Percentiles rank a stretch among this genome's conserved stretches.
Conservation (phyloP, 441 rosid genomes). For the Erysimum cheiri region DNA sequence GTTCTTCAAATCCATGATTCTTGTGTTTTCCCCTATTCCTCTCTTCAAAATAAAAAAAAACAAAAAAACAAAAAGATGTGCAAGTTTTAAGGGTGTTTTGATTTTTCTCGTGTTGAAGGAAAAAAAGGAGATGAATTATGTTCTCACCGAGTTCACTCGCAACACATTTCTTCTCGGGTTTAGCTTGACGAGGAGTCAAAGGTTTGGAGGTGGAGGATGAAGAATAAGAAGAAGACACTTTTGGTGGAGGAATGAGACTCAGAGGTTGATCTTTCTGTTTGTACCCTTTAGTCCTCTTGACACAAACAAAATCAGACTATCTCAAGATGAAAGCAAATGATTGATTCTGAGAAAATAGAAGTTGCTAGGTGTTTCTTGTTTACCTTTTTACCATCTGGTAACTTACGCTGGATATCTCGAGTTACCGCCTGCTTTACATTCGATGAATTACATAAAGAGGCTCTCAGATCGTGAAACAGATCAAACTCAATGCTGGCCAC, state of each 20-base stretch:
- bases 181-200: slow-evolving; percentile 32
- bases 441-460: slow-evolving; percentile 38
- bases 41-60: slow-evolving; percentile 39
- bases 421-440: slow-evolving; percentile 20
- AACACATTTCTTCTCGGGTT: slow-evolving; percentile 26
- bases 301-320: not conserved
- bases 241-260: slow-evolving; percentile 41
- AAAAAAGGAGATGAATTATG: not conserved
- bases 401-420: slow-evolving; percentile 28
- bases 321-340: slow-evolving; percentile 13
- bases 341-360: not conserved
- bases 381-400: slow-evolving; percentile 35
- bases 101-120: not conserved
- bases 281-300: slow-evolving; percentile 23
- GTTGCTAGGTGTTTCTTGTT: not conserved
- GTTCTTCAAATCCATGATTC: slow-evolving; percentile 46
- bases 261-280: slow-evolving; percentile 35
- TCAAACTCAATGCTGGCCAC: slow-evolving; percentile 63
- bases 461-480: slow-evolving; percentile 57
- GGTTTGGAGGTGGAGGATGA: slow-evolving; percentile 18
- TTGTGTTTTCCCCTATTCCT: slow-evolving; percentile 39
- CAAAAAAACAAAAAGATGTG: not conserved
- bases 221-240: slow-evolving; percentile 30
- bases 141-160: slow-evolving; percentile 33
- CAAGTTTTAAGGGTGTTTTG: not conserved